phyloP scores from a whole-genome alignment of 1,139 yeast genomes.

The Geotrichum australiense region DNA sequence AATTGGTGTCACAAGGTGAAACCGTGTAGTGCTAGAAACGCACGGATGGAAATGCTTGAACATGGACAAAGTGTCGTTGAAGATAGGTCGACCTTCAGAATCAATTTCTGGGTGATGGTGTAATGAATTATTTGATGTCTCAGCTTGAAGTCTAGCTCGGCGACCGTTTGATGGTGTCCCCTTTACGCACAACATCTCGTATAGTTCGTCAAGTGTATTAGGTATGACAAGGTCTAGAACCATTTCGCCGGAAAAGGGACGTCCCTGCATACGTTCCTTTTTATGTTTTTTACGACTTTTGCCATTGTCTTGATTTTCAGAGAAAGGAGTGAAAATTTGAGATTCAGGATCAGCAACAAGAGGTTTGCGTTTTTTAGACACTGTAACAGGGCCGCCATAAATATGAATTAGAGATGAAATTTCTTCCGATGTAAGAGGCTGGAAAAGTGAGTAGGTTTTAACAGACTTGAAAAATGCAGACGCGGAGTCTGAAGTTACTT shows the following conservation, averaged over 20 bases:
- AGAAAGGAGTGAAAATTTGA: not conserved
- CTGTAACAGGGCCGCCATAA: constrained; percentile 13
- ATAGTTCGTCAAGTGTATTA: constrained; percentile 11
- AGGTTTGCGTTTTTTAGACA: constrained; percentile 16
- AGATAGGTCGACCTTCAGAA: constrained; percentile 4
- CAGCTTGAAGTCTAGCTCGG: not conserved
- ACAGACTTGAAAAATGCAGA: constrained; percentile 7
- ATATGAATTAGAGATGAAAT: constrained; percentile 1
- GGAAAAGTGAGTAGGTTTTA: constrained; percentile 9
- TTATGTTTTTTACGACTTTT: constrained; percentile 2
- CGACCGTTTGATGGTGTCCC: not conserved
- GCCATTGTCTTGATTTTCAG: not conserved
- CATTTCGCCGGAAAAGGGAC: constrained; percentile 17
- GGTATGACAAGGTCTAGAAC: constrained; percentile 14
- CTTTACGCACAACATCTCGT: constrained; percentile 13
- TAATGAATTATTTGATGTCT: not conserved
- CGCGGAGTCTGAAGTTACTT: no score
- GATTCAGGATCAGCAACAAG: not conserved
- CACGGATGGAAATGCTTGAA: constrained; percentile 9
- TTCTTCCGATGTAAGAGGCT: constrained; percentile 2
- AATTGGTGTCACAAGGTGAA: constrained; percentile 14
- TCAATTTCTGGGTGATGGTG: constrained; percentile 3
- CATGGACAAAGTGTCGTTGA: constrained; percentile 14
- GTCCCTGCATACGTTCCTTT: constrained; percentile 9
- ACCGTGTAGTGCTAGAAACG: constrained; percentile 4